Conservation (phyloP, 768 basidiomycete genomes). For the Hydnomerulius pinastri region DNA sequence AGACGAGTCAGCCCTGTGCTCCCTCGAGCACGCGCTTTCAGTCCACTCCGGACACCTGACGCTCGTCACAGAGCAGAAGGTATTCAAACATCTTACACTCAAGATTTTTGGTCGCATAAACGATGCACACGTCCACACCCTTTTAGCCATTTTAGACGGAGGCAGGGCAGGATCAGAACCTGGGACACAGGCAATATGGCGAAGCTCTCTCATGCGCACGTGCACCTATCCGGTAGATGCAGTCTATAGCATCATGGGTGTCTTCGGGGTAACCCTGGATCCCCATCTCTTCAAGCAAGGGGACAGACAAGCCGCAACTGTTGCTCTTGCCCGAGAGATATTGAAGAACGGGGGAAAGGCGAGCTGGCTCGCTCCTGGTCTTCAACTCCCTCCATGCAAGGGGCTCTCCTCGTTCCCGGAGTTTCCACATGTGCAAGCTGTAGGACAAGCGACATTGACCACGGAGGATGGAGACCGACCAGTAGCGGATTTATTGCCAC, state of each 20-base stretch:
- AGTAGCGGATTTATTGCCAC: too few species aligned
- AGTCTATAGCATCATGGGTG: conserved; percentile 5
- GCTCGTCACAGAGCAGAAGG: too few species aligned
- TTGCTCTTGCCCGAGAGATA: conserved; percentile 1
- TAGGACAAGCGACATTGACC: too few species aligned
- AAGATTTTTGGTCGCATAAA: too few species aligned
- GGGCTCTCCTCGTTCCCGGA: neutral
- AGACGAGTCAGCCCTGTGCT: too few species aligned
- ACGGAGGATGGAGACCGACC: too few species aligned
- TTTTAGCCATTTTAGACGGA: too few species aligned
- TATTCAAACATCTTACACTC: too few species aligned
- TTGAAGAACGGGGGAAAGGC: neutral
- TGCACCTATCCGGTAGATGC: conserved; percentile 1
- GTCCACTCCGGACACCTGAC: too few species aligned
- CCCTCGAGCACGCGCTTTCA: too few species aligned
- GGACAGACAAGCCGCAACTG: conserved; percentile 3
- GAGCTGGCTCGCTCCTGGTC: neutral
- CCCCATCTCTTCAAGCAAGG: neutral
- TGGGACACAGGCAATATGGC: conserved; percentile 7
- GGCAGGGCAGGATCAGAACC: too few species aligned
- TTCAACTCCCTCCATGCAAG: neutral
- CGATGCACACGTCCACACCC: too few species aligned
- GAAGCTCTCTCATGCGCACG: conserved; percentile 1
- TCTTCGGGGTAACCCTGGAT: conserved; percentile 1
- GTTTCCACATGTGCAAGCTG: neutral